Evolutionary conservation across 2,329 filamentous ascomycete species (phyloP), one percentile per base, ranked within the genome.

Genomic region (Xylaria sp.): DNA sequence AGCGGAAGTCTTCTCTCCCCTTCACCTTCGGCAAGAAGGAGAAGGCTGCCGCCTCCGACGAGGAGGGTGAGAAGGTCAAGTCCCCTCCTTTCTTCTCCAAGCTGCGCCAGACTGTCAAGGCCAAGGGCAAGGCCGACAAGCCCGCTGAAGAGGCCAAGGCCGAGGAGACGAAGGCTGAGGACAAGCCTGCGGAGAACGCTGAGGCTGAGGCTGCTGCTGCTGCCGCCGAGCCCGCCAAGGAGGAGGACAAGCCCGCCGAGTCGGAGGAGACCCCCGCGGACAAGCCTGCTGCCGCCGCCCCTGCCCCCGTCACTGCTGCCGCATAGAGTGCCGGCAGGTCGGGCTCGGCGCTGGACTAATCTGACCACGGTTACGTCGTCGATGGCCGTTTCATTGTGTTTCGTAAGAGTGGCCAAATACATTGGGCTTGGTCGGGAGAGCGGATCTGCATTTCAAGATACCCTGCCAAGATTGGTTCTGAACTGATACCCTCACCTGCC

Each of bases 21-120:
- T 95, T 95, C 75, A 85, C 85, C 66, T 87, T 85, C 68, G 86
- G 90, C 75, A 89, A 91, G 83, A 93, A 93, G 81, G 87, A 89
- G 72, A 82, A 83, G 74, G 54, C 66, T 20, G 71, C 76, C 42
- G 67, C 75, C 34, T 81, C 81, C 1, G 87, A 87, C 61, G 80
- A 85, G 65, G 87, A 89, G 69, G 79, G 83, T 61, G 79, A 84
- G 73, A 82, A 82, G 77, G 65, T 70, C 57, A 77, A 79, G 74
- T 79, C 78, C 60, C 76, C 77, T 53, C 75, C 79, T 50, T 70
- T 74, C 64, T 85, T 85, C 78, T 85, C 82, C 57, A 84, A 84
- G 79, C 74, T 86, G 67, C 69, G 69, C 52, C 68, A 71, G 59
- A 71, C 68, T 5, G 65, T 71, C 1, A 70, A 71, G 66, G 63